Evolutionary conservation across 2,329 filamentous ascomycete genomes (phyloP).

Genomic region (Cladosporium oxysporum): DNA sequence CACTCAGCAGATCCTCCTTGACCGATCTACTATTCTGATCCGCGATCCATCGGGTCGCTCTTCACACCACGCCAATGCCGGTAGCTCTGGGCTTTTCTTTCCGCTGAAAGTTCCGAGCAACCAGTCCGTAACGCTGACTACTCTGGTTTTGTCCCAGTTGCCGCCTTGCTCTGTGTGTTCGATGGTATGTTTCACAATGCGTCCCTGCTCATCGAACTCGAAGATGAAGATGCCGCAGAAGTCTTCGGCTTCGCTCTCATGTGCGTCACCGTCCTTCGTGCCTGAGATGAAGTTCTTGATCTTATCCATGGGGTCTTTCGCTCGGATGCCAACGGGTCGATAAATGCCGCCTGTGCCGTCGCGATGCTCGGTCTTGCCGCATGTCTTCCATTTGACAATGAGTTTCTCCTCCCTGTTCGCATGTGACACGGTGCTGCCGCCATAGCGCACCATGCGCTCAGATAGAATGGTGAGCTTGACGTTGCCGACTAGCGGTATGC

Average conservation of each 20-base stretch:
- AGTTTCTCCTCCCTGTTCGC: slow-evolving; percentile 66
- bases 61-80: slow-evolving; percentile 47
- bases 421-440: slow-evolving; percentile 42
- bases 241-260: slow-evolving; percentile 55
- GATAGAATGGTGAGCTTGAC: slow-evolving; percentile 84
- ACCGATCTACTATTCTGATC: slow-evolving; percentile 24
- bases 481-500: slow-evolving; percentile 86
- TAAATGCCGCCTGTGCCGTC: slow-evolving; percentile 49
- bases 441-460: slow-evolving; percentile 75
- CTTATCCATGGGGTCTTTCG: slow-evolving; percentile 54
- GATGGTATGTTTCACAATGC: slow-evolving; percentile 85
- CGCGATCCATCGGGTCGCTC: slow-evolving; percentile 23
- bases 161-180: slow-evolving; percentile 85
- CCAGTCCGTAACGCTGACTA: slow-evolving; percentile 94
- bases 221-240: slow-evolving; percentile 94
- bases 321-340: slow-evolving; percentile 36
- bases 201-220: slow-evolving; percentile 85
- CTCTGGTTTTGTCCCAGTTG: slow-evolving; percentile 79
- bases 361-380: slow-evolving; percentile 52
- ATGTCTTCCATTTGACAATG: slow-evolving; percentile 86
- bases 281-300: slow-evolving; percentile 59
- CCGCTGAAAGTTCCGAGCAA: slow-evolving; percentile 75
- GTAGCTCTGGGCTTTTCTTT: slow-evolving; percentile 44
- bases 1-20: slow-evolving; percentile 18
- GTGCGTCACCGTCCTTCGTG: slow-evolving; percentile 50